Percentiles rank a stretch among this genome's conserved stretches.
phyloP scores from a whole-genome alignment of 2,329 filamentous ascomycete genomes.

The Domatiomyces catenatus region DNA sequence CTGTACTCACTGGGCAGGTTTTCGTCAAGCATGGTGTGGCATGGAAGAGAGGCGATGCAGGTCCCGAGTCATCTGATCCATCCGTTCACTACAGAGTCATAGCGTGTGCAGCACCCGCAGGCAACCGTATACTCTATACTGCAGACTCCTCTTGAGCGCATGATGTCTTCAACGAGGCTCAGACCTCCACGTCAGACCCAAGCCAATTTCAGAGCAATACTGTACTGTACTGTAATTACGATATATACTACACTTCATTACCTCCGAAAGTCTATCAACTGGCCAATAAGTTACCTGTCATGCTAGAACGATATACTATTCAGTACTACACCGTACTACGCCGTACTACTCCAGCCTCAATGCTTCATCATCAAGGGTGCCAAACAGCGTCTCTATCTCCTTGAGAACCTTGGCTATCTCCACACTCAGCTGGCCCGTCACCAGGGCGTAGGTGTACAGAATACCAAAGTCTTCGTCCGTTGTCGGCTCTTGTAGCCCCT shows the following conservation, averaged over 20 bases:
- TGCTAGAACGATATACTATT: too few relatives aligned
- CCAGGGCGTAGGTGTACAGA: constrained; percentile 70
- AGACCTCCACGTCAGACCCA: too few relatives aligned
- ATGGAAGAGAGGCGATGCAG: neutral
- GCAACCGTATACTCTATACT: neutral
- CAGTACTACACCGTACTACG: neutral
- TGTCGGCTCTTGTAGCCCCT: constrained; percentile 32
- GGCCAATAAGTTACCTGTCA: too few relatives aligned
- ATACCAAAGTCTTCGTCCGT: constrained; percentile 63
- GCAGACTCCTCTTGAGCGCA: neutral
- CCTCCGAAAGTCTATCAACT: too few relatives aligned
- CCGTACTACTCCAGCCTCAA: constrained; percentile 36
- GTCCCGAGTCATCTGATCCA: neutral
- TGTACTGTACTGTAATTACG: too few relatives aligned
- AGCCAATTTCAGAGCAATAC: too few relatives aligned
- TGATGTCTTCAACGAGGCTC: neutral
- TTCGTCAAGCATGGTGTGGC: constrained; percentile 62
- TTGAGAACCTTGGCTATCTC: constrained; percentile 40
- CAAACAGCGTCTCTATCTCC: constrained; percentile 45
- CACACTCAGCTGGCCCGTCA: constrained; percentile 44
- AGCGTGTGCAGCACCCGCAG: neutral
- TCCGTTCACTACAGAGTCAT: neutral
- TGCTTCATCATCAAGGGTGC: constrained; percentile 45
- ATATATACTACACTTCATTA: too few relatives aligned
- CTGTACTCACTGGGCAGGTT: constrained; percentile 63